Evolutionary conservation across 2,329 filamentous ascomycete species (phyloP).

Genomic region (Xylaria sp.): DNA sequence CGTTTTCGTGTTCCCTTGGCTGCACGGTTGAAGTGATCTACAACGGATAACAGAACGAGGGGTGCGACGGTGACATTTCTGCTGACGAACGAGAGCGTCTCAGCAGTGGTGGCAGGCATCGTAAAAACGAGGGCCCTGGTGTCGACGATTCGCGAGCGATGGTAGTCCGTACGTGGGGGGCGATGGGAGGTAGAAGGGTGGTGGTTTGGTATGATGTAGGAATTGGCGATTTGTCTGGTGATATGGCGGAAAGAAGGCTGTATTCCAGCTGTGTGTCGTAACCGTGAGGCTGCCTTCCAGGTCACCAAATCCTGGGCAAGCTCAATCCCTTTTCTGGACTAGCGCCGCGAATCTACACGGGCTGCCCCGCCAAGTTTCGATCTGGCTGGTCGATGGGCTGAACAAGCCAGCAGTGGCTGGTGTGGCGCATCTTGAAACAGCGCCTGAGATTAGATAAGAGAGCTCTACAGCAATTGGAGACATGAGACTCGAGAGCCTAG

Average conservation of each 20-base stretch:
- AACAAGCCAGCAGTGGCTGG: conserved; percentile 1
- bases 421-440: conserved; percentile 11
- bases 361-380: background rate
- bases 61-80: conserved; percentile 96
- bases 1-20: conserved; percentile 85
- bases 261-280: conserved; percentile 34
- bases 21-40: conserved; percentile 97
- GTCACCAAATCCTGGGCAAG: conserved; percentile 35
- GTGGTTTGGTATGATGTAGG: conserved; percentile 19
- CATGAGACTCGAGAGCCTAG: background rate
- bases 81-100: conserved; percentile 92
- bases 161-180: conserved; percentile 1
- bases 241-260: conserved; percentile 23
- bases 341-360: conserved; percentile 26
- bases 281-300: conserved; percentile 41
- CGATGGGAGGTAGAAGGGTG: conserved; percentile 17
- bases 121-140: conserved; percentile 17
- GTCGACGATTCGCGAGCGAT: background rate
- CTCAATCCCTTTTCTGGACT: conserved; percentile 36
- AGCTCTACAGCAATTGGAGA: background rate
- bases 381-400: conserved; percentile 14
- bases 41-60: conserved; percentile 93
- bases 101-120: conserved; percentile 97
- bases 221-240: conserved; percentile 5
- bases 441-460: conserved; percentile 8